Base-by-base conservation (phyloP, 1,139 yeast species). In the Saccharomyces uvarum region DNA sequence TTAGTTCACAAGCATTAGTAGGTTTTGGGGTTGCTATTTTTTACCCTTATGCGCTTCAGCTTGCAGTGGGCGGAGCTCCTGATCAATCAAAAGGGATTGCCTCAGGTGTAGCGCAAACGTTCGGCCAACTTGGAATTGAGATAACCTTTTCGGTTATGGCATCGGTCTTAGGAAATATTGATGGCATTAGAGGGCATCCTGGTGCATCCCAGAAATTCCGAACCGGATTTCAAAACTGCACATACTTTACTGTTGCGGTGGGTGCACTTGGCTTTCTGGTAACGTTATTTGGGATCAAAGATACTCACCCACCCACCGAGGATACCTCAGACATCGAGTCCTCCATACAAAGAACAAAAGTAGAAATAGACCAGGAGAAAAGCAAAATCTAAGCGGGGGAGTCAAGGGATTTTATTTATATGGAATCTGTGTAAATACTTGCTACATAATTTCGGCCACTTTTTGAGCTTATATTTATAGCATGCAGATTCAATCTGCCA, bases 51-150 rank as follows among this genome's bases (percentile, higher is more conserved):
- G 55, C 50, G 33, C 38, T 56, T 13, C 52, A 52, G n/a, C 61
- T 65, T 7, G 57, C 70, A n/a, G 57, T 70, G 38, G 60, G 64
- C 2, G 56, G 57, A n/a, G 67, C 73, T 6, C 74, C 75, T 2
- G 47, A 57, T 4, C 69, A 69, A 51, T 57, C 69, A 16, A 73
- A 70, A 47, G 73, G 73, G n/a, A 64, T 62, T 27, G 70, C 72
- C 2, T 61, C 67, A 4, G 44, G 44, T 16, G 44, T 38, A 11
- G 44, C 44, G 11, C 44, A 38, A 16, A 38, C 44, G 0, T 38
- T 38, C 2, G 44, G 44, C 1, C 44, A 38, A 38, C 44, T 38
- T 16, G 44, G 44, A 3, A 38, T 38, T 1, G 44, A 38, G 5
- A 38, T 38, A 38, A 38, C 44, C 4, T 38, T 38, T 38, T 38